A percentile compares a stretch with the other conserved stretches of the same genome.
Evolutionary conservation across 2,329 filamentous ascomycete genomes (phyloP).

Genomic region (Sclerotiophoma versabilis): DNA sequence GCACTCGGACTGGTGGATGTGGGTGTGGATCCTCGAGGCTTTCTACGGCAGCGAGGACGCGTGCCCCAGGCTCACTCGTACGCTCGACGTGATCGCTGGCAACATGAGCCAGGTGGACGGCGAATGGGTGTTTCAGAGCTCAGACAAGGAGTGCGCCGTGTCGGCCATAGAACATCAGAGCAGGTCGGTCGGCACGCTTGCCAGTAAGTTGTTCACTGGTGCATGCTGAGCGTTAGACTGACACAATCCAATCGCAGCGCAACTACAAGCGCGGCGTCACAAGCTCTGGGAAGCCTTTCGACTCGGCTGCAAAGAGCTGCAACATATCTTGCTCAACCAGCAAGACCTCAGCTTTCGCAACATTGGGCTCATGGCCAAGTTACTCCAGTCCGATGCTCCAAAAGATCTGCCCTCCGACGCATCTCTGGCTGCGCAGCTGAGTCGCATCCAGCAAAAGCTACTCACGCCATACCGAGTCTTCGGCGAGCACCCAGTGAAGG

Average conservation of each 20-base stretch:
- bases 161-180: background rate
- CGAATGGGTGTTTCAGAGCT: background rate
- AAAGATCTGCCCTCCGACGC: background rate
- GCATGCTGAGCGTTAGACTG: background rate
- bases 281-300: background rate
- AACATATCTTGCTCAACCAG: background rate
- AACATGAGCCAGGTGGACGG: background rate
- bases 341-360: background rate
- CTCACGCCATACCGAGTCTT: background rate
- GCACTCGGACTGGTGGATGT: background rate
- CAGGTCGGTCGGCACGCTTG: background rate
- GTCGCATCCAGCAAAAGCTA: background rate
- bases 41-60: no score
- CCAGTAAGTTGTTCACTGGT: background rate
- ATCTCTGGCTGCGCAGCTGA: background rate
- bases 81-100: background rate
- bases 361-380: background rate
- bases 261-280: background rate
- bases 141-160: background rate
- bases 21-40: background rate
- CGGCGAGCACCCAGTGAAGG: background rate
- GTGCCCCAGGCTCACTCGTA: background rate
- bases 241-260: background rate
- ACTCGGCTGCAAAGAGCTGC: background rate
- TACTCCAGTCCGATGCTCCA: background rate